These are phyloP conservation scores for Trichoderma guizhouense DNA, from an alignment of 2,329 filamentous ascomycete species.

Conservation along the genomic window DNA sequence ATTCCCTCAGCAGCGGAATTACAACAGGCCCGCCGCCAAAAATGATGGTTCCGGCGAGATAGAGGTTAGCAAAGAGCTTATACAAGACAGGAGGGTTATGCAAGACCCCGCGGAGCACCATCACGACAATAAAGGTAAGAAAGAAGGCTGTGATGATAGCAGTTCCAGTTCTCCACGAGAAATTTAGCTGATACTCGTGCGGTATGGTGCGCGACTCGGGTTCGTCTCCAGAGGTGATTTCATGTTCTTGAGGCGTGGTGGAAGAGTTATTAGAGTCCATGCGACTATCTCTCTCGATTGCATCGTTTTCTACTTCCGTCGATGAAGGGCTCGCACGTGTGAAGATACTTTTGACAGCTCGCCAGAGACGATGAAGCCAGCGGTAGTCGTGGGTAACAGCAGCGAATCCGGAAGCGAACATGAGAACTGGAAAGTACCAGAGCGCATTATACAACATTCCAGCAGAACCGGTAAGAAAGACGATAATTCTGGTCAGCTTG, in stretches of 20 bases:
- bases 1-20: constrained; percentile 60
- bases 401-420: background rate
- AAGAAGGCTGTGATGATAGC: background rate
- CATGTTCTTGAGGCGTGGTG: background rate
- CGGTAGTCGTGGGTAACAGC: background rate
- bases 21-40: constrained; percentile 64
- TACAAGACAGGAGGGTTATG: background rate
- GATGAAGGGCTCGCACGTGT: background rate
- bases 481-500: background rate
- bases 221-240: background rate
- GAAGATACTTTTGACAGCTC: background rate
- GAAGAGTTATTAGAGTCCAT: background rate
- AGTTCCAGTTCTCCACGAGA: background rate
- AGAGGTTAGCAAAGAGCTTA: background rate
- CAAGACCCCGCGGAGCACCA: background rate
- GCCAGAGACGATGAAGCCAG: background rate
- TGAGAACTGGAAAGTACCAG: background rate
- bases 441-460: background rate
- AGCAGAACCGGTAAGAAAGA: background rate
- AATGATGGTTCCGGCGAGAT: constrained; percentile 50
- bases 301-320: background rate
- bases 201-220: background rate
- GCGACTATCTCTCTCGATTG: background rate
- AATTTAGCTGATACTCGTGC: background rate
- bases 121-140: background rate